A percentile compares a stretch with the other conserved stretches of the same genome.
Evolutionary conservation across 495 filamentous ascomycete species (phyloP).

Genomic region (Podospora pseudoanserina): DNA sequence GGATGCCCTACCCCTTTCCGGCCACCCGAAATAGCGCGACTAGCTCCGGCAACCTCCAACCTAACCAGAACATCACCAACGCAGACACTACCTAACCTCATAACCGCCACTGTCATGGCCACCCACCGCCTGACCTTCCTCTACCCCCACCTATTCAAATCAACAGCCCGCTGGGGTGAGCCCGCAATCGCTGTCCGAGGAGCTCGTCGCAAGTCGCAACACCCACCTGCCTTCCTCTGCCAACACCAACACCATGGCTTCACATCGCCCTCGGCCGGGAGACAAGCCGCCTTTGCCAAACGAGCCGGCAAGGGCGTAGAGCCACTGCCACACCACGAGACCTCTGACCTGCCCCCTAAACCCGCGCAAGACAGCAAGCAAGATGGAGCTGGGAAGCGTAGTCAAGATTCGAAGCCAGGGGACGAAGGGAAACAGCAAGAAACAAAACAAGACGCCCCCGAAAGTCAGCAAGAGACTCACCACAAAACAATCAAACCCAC

Average conservation of each 20-base stretch:
- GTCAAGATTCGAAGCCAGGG: constrained; percentile 12
- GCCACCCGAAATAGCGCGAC: constrained; percentile 10
- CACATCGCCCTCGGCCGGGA: constrained; percentile 30
- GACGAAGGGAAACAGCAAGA: constrained; percentile 10
- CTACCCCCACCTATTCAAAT: constrained; percentile 64
- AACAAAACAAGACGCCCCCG: neutral
- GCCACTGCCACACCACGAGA: constrained; percentile 31
- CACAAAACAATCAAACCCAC: neutral
- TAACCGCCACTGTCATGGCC: constrained; percentile 52
- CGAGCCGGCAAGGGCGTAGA: constrained; percentile 66
- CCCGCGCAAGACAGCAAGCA: constrained; percentile 12
- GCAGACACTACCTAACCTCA: neutral
- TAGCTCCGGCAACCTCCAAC: neutral
- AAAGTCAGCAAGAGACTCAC: neutral
- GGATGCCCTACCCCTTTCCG: constrained; percentile 9
- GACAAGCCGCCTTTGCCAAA: constrained; percentile 38
- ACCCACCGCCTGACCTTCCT: constrained; percentile 66
- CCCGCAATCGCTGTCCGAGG: constrained; percentile 20
- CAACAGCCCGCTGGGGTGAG: constrained; percentile 37
- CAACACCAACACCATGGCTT: constrained; percentile 32
- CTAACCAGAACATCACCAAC: neutral
- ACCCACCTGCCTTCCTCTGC: constrained; percentile 5
- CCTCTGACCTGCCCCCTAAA: constrained; percentile 6
- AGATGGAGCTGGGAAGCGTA: constrained; percentile 15
- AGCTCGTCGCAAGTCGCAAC: constrained; percentile 24